phyloP scores from a whole-genome alignment of 257 asterid species.

The Leonotis leonurus region DNA sequence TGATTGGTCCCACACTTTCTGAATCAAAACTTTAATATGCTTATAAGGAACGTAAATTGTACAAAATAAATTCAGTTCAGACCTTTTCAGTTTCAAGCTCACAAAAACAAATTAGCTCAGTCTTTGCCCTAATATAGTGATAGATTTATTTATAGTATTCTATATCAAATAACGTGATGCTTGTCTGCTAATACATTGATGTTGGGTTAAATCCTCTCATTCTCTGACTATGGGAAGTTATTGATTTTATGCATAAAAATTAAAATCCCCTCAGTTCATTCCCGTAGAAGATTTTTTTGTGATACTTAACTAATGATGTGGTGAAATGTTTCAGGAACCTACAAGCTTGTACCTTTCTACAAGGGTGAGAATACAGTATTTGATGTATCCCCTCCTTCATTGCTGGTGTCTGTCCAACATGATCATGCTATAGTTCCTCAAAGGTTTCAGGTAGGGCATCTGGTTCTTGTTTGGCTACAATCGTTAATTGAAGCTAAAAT shows the following conservation, averaged over 20 bases:
- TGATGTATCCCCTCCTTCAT: slow-evolving; percentile 93
- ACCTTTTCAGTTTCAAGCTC: background rate
- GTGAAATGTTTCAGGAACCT: slow-evolving; percentile 50
- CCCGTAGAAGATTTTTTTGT: slow-evolving; percentile 6
- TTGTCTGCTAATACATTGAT: slow-evolving; percentile 9
- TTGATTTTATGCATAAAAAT: slow-evolving; percentile 4
- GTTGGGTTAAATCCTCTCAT: background rate
- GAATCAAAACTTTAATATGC: background rate
- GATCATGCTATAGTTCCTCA: slow-evolving; percentile 64
- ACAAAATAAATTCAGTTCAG: background rate
- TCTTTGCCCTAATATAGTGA: background rate
- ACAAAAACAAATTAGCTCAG: background rate
- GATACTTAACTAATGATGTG: slow-evolving; percentile 16
- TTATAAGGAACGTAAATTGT: background rate
- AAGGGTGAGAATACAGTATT: slow-evolving; percentile 94
- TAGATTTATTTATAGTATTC: background rate
- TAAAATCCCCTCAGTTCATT: background rate
- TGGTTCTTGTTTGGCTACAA: slow-evolving; percentile 13
- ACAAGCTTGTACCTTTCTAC: slow-evolving; percentile 89
- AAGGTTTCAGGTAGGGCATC: slow-evolving; percentile 69
- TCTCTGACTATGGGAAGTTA: background rate
- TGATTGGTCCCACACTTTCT: background rate
- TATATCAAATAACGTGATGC: background rate
- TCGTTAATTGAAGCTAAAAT: slow-evolving; percentile 14
- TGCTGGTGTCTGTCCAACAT: slow-evolving; percentile 64